Evolutionary conservation across 495 filamentous ascomycete genomes (phyloP).

Genomic region (Hyaloscypha bicolor): DNA sequence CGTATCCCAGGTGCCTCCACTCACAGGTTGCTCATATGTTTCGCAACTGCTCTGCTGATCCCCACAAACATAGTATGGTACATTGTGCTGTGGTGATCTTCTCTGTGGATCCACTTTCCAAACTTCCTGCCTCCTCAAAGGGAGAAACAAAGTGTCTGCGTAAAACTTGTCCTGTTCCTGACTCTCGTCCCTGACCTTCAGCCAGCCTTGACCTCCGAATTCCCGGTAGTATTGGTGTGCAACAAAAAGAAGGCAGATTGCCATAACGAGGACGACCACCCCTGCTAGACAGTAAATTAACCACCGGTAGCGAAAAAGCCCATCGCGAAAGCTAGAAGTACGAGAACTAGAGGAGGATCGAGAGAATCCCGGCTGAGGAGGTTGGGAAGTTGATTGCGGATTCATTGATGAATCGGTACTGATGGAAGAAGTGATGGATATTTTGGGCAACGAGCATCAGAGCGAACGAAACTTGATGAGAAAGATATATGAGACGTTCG

Average conservation of each 20-base stretch:
- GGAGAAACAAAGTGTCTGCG: slow-evolving; percentile 13
- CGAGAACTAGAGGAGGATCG: slow-evolving; percentile 18
- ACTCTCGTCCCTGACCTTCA: slow-evolving; percentile 7
- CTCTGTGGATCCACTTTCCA: not conserved
- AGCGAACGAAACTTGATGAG: slow-evolving; percentile 10
- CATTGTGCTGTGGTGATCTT: slow-evolving; percentile 7
- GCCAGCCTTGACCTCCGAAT: slow-evolving; percentile 26
- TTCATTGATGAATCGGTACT: slow-evolving; percentile 19
- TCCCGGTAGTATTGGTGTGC: slow-evolving; percentile 22
- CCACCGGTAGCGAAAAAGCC: slow-evolving; percentile 9
- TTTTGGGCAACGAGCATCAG: slow-evolving; percentile 8
- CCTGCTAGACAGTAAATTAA: slow-evolving; percentile 3
- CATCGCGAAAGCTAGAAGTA: slow-evolving; percentile 7
- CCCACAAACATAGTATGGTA: slow-evolving; percentile 30
- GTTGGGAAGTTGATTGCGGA: slow-evolving; percentile 6
- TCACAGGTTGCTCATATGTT: slow-evolving; percentile 24
- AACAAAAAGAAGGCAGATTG: slow-evolving; percentile 20
- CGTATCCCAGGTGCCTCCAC: not conserved
- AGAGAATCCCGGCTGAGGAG: not conserved
- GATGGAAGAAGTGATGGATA: not conserved
- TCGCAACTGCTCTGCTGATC: slow-evolving; percentile 29
- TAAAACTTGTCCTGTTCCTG: not conserved
- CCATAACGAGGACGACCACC: slow-evolving; percentile 8
- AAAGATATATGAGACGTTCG: slow-evolving; percentile 11
- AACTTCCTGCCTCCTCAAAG: slow-evolving; percentile 17